These are phyloP conservation scores for Tetrapisispora pingtungensis DNA, from an alignment of 805 yeast species.

Conservation along the genomic window DNA sequence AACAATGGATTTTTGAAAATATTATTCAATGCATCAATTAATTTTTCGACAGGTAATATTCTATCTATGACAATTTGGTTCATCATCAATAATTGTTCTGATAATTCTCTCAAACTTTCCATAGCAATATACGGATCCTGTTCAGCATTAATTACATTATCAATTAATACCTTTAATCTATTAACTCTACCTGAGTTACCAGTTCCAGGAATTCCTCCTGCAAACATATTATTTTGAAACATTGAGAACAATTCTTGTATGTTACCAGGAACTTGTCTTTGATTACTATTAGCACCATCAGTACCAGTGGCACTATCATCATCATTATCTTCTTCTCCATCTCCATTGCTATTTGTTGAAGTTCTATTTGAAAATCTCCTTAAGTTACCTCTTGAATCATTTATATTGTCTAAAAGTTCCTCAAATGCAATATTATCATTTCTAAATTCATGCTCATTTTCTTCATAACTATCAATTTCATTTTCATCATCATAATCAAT, in stretches of 20 bases:
- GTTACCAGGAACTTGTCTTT: constrained; percentile 20
- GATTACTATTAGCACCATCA: constrained; percentile 3
- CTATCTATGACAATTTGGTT: constrained; percentile 54
- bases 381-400: constrained; percentile 5
- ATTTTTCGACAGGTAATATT: constrained; percentile 46
- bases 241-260: constrained; percentile 3
- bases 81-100: constrained; percentile 60
- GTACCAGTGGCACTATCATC: not conserved
- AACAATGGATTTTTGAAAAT: constrained; percentile 49
- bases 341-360: constrained; percentile 6
- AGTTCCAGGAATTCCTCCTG: constrained; percentile 10
- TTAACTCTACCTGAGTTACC: constrained; percentile 10
- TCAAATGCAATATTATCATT: constrained; percentile 17
- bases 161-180: constrained; percentile 20
- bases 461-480: constrained; percentile 7
- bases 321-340: not conserved
- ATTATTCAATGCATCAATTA: constrained; percentile 45
- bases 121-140: constrained; percentile 52
- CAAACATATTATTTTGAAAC: constrained; percentile 5
- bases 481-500: constrained; percentile 19
- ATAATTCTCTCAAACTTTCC: constrained; percentile 56
- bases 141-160: constrained; percentile 20
- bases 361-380: constrained; percentile 6
- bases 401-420: constrained; percentile 20
- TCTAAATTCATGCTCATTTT: not conserved